phyloP scores from a whole-genome alignment of 257 asterid species.

The Solanum gandarillasii region DNA sequence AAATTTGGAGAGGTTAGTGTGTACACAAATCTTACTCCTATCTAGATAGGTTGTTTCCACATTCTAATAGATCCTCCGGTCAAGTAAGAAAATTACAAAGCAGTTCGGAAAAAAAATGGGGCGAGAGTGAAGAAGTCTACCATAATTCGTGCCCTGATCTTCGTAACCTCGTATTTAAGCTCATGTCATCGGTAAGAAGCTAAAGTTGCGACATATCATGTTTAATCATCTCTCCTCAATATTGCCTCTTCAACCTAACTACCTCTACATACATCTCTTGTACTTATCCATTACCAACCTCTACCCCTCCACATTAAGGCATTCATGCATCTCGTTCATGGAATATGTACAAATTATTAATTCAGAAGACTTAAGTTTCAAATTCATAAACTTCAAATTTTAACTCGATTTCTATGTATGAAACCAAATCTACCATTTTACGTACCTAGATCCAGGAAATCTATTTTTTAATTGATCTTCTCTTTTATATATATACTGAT shows the following conservation, averaged over 20 bases:
- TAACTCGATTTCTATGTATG: background rate
- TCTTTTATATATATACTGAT: background rate
- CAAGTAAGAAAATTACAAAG: too few species aligned
- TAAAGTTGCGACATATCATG: background rate
- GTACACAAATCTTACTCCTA: too few species aligned
- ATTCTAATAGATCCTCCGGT: too few species aligned
- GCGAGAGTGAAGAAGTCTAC: background rate
- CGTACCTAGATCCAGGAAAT: background rate
- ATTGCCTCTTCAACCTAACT: background rate
- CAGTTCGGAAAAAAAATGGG: too few species aligned
- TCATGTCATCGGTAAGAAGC: background rate
- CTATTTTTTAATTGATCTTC: background rate
- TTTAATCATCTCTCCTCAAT: background rate
- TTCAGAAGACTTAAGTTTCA: background rate
- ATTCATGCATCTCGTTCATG: background rate
- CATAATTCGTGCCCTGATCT: background rate
- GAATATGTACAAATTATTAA: background rate
- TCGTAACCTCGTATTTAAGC: background rate
- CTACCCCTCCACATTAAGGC: background rate
- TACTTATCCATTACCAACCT: background rate
- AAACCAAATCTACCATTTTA: background rate
- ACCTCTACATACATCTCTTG: background rate
- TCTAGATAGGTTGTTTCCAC: background rate
- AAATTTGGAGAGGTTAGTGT: background rate
- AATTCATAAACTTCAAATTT: background rate